phyloP scores from a whole-genome alignment of 768 basidiomycete genomes.

The Megacollybia marginata region DNA sequence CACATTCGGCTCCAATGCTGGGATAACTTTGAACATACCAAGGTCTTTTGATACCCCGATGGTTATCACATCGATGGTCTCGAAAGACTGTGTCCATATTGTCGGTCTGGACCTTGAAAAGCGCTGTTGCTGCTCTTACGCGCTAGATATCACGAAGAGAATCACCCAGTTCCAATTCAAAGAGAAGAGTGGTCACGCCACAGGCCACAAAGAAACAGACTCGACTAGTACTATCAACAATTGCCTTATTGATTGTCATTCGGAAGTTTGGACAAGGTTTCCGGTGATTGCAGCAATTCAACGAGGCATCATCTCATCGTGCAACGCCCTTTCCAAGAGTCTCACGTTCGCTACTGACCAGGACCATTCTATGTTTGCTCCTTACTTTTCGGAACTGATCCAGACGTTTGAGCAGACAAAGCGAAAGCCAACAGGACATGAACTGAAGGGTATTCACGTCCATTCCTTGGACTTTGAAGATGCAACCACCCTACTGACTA shows the following conservation, averaged over 20 bases:
- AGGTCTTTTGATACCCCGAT: slow-evolving; percentile 13
- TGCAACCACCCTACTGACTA: slow-evolving; percentile 14
- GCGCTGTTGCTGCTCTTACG: slow-evolving; percentile 31
- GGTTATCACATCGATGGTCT: slow-evolving; percentile 38
- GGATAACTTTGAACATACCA: slow-evolving; percentile 29
- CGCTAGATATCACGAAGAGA: slow-evolving; percentile 46
- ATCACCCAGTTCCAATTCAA: slow-evolving; percentile 50
- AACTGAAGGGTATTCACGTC: slow-evolving; percentile 31
- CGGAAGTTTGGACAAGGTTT: slow-evolving; percentile 55
- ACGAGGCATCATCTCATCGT: slow-evolving; percentile 30
- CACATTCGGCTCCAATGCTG: slow-evolving; percentile 45
- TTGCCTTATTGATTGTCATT: slow-evolving; percentile 44
- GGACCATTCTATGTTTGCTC: slow-evolving; percentile 24
- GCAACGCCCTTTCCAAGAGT: slow-evolving; percentile 21
- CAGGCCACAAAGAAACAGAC: not conserved
- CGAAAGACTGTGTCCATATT: slow-evolving; percentile 33
- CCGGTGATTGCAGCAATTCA: slow-evolving; percentile 48
- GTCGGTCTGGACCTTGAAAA: slow-evolving; percentile 27
- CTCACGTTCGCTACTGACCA: slow-evolving; percentile 38
- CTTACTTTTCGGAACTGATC: slow-evolving; percentile 40
- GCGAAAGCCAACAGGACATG: slow-evolving; percentile 42
- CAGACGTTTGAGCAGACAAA: slow-evolving; percentile 40
- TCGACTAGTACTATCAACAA: slow-evolving; percentile 44
- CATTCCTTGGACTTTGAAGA: slow-evolving; percentile 20
- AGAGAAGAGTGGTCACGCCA: slow-evolving; percentile 24